phyloP scores from a whole-genome alignment of 345 rosid genomes.

The Limnanthes douglasii region DNA sequence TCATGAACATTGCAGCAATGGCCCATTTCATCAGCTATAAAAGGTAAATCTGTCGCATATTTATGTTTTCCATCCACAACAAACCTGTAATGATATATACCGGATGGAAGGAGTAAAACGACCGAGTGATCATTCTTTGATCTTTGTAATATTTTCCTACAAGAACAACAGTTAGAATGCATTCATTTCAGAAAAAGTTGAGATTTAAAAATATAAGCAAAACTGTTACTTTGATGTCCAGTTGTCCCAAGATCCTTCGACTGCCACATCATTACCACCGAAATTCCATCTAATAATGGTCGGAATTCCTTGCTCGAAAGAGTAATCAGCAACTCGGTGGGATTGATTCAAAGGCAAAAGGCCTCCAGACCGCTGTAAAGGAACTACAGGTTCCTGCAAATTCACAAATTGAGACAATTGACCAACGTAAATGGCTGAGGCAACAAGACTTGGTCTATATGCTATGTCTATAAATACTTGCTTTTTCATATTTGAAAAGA shows the following conservation, averaged over 20 bases:
- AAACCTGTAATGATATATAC: conserved; percentile 75
- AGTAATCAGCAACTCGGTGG: conserved; percentile 20
- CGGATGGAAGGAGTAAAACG: conserved; percentile 65
- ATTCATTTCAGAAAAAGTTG: not conserved
- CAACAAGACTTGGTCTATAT: too few species aligned
- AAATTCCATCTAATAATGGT: conserved; percentile 64
- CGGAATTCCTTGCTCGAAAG: conserved; percentile 58
- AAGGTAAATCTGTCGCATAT: conserved; percentile 73
- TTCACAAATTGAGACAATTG: not conserved
- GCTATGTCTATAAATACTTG: conserved; percentile 5
- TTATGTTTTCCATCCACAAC: conserved; percentile 80
- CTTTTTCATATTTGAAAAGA: conserved; percentile 5
- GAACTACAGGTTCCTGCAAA: conserved; percentile 54
- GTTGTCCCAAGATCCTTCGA: conserved; percentile 95
- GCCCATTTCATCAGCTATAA: conserved; percentile 50
- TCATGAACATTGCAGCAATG: conserved; percentile 65
- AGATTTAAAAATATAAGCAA: not conserved
- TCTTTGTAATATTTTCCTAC: conserved; percentile 68
- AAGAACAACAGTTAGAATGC: conserved; percentile 4
- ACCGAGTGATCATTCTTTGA: conserved; percentile 74
- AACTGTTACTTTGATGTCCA: conserved; percentile 54
- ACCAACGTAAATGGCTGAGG: too few species aligned
- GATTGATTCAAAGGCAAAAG: conserved; percentile 35
- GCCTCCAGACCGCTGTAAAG: conserved; percentile 36
- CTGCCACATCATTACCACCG: conserved; percentile 77